These are phyloP conservation scores for Calonectria crousiana DNA, from an alignment of 2,329 filamentous ascomycete species.

Conservation along the genomic window DNA sequence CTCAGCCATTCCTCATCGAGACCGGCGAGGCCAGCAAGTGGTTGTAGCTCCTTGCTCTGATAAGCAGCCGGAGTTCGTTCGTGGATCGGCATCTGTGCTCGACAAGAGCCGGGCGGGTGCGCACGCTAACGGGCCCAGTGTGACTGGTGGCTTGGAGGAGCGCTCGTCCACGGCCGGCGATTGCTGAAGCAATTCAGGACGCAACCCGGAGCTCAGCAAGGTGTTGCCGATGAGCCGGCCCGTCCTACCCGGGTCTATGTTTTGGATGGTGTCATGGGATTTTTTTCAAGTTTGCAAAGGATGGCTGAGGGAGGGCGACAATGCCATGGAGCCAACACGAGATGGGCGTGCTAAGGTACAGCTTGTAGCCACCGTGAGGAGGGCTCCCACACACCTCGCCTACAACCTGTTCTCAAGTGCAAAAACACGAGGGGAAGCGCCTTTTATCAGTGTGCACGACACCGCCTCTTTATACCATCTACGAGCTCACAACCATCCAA, in stretches of 20 bases:
- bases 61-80: constrained; percentile 24
- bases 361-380: neutral
- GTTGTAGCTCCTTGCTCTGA: constrained; percentile 11
- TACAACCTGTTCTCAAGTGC: neutral
- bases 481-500: neutral
- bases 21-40: constrained; percentile 3
- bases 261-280: neutral
- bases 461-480: neutral
- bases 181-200: neutral
- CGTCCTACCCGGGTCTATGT: neutral
- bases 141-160: constrained; percentile 4
- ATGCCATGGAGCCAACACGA: neutral
- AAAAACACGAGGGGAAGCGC: neutral
- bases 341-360: neutral
- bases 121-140: constrained; percentile 4
- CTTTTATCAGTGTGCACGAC: neutral
- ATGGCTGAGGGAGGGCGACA: neutral
- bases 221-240: constrained; percentile 6
- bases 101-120: neutral
- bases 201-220: neutral
- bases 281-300: neutral
- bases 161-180: neutral
- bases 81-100: constrained; percentile 18
- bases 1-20: constrained; percentile 17
- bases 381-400: neutral